These are phyloP conservation scores for Acacia acuminata DNA, from an alignment of 306 rosid genomes.

Conservation along the genomic window DNA sequence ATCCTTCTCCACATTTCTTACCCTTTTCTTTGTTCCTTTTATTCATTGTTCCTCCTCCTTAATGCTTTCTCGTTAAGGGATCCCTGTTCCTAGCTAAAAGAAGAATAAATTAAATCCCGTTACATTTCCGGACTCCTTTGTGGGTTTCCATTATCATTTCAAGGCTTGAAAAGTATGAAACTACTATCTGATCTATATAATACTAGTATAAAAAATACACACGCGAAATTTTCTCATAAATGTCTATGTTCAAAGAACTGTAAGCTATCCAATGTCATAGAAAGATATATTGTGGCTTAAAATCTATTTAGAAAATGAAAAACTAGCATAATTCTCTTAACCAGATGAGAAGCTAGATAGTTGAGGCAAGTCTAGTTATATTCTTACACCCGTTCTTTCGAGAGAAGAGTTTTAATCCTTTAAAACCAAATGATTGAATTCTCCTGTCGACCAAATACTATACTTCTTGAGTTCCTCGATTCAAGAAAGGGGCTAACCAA, in stretches of 20 bases:
- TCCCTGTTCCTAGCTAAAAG: not conserved
- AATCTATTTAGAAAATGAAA: not conserved
- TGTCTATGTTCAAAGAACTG: not conserved
- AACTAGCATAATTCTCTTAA: not conserved
- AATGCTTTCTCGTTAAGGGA: not conserved
- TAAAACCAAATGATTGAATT: not conserved
- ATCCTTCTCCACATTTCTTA: not conserved
- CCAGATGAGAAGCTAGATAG: not conserved
- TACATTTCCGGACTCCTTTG: not conserved
- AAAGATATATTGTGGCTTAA: not conserved
- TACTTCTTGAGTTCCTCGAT: not conserved
- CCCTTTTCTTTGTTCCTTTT: not conserved
- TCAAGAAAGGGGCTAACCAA: not conserved
- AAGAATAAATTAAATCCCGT: not conserved
- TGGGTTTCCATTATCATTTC: not conserved
- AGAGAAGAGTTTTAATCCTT: not conserved
- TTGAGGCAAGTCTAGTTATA: not conserved
- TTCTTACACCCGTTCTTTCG: not conserved
- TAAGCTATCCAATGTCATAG: not conserved
- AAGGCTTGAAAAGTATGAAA: constrained; percentile 10
- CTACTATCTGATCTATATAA: not conserved
- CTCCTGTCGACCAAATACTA: not conserved
- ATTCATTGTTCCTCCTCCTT: not conserved
- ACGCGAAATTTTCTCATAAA: not conserved
- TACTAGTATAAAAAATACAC: not conserved